Base-by-base conservation (phyloP, 129 eudicot species). In the Chrysanthemum makinoi region DNA sequence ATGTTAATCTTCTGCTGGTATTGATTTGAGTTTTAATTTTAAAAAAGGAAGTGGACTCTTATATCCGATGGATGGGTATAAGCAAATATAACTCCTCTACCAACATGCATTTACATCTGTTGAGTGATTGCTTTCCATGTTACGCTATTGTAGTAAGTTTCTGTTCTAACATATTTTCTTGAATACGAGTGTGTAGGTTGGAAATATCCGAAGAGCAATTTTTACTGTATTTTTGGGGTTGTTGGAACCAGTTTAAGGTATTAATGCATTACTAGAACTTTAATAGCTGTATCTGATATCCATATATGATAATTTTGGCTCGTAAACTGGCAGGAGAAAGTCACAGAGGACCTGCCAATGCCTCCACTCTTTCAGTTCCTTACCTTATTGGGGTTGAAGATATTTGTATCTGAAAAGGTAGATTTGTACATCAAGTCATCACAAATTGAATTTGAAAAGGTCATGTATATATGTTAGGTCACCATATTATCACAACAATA, bases 341-440 rank as follows among this genome's bases (percentile, higher is more conserved):
- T 86, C 26, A 79, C 91, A 39, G 86, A 86, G 60, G 96, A 88
- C 51, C 80, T 86, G 83, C 95, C 98, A 58, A 91, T 91, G 98
- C 98, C 98, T 72, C 96, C 96, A 49, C 83, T 89, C 18, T 91
- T 91, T 76, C 98, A 86, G 87, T 91, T 91, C 75, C 96, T 91
- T 72, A 85, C 91, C 16, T 24, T 91, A 22, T 55, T 91, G 85
- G 98, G 94, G 17, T 82, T 91, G 58, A 88, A 88, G 80, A 86
- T 89, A 56, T 91, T 91, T 79, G 78, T 84, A 46, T 71, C 74
- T 59, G 97, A 91, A 73, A 88, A 91, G 90, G 97, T 91, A 67
- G 22, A 75, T 6, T 33, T 49, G 53, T 62, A 44, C 47, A 50
- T 22, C 24, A 22, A 22, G 24, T 22, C 24, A 22, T 51, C 64